Base-by-base conservation (phyloP, 192 early-diverging fungal genomes). In the Backusella parvicylindrica region DNA sequence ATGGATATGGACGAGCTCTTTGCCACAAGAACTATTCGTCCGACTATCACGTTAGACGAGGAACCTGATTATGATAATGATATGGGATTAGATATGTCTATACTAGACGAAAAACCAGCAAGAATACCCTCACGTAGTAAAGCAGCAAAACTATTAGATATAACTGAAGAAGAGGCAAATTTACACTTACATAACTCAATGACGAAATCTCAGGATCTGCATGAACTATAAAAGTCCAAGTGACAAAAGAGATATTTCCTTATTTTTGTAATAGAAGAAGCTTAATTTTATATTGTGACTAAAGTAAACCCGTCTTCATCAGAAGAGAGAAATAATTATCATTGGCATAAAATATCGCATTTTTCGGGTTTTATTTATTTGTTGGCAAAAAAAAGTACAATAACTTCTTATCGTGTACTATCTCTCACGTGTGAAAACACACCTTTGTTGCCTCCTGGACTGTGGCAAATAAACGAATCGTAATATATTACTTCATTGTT, bases 11-110 rank as follows among this genome's bases (percentile, higher is more conserved):
- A 81, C 12, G 70, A 72, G 26, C 49, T 77, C 2, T 73, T 81
- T 26, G 79, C 71, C 7, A 81, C 75, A 8, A 50, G 32, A 33
- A 81, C 79, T 3, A 77, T 81, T 38, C 79, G 79, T 31, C 79
- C 79, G 6, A 30, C 33, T 23, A 67, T 74, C 37, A 64, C 73
- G 1, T 5, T 38, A 16, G 50, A 36, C 6, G 66, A 53, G 41
- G 73, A 32, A 8, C 77, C 77, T 23, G 43, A 79, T 66, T 79
- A 79, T 32, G 64, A 49, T 6, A 68, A 79, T 37, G 73, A 75
- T 43, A 79, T 79, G 78, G 78, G 78, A 2, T 68, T 79, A 8
- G 73, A 79, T 64, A 60, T 71, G 43, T 16, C 68, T 13, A 67
- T 71, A 11, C 67, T 79, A 15, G 33, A 70, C 26, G 56, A 67